Base-by-base conservation (phyloP, 164 flowering plant species). In the Dillenia suffruticosa region DNA sequence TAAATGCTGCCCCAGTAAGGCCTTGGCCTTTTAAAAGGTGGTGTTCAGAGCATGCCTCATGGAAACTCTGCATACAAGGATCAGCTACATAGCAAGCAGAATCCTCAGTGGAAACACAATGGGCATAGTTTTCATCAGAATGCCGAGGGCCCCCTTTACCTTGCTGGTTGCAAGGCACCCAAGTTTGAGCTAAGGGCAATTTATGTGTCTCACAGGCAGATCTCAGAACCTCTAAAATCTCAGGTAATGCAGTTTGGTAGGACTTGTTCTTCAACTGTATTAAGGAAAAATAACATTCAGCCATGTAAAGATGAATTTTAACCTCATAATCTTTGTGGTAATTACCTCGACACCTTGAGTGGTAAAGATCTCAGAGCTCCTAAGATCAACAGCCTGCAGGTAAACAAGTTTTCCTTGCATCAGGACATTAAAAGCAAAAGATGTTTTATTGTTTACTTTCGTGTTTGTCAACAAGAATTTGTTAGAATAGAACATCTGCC, bases 21-120 rank as follows among this genome's bases (percentile, higher is more conserved):
- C 97, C 96, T 75, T 89, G 86, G 43, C 96, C 97, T 72, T 75
- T 84, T 46, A 87, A 66, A 55, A 90, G 70, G 79, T 94, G 96
- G 72, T 90, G 92, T 68, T 81, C 94, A 24, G 93, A 86, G 68
- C 97, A 94, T 15, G 92, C 97, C 76, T 86, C 87, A n/a, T 82
- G 93, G 54, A 94, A 93, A n/a, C 70, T 86, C 67, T n/a, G 52
- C 13, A 84, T 58, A 10, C 46, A 54, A 6, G 74, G 74, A 76
- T 90, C 85, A 10, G 70, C 74, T 9, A 84, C 81, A 57, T 71
- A 78, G 75, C 84, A 90, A 72, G 94, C 96, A 48, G 70, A 74
- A 72, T 87, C 94, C 2, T 81, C 66, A 7, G 92, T 82, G 19
- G 98, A 93, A 43, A 90, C 83, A 67, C 96, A 86, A 51, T 50